Evolutionary conservation across 768 basidiomycete genomes (phyloP), one percentile per base, ranked within the genome.

Genomic region (Kwoniella heveanensis): DNA sequence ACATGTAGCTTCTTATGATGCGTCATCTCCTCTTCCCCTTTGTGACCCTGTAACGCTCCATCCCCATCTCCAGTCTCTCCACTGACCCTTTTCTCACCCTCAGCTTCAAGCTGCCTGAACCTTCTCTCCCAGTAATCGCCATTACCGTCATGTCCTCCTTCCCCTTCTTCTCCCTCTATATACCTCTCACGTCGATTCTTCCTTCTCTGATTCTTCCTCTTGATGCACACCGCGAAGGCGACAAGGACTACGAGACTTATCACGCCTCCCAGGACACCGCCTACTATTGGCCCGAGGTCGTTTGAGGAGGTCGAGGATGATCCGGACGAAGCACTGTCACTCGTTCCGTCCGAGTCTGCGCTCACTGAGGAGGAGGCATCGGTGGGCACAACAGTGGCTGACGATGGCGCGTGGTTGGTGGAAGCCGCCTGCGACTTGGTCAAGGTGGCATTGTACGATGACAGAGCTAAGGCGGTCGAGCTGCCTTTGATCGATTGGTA

Each of bases 71-170:
- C 39, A 17, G 19, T 24, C 25, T 66, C 68, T 19, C 46, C 63
- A 27, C 13, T 46, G n/a, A 47, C 53, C 47, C 39, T 44, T 26
- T 53, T 56, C 19, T 21, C 61, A 21, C 17, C 53, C 21, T 60
- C 62, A 32, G 51, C 60, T 51, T 72, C 70, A 2, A 72, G 52
- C 49, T 69, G 39, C 44, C 68, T 66, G 57, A 72, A 72, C 26
- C 65, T 60, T 48, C 56, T 67, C 48, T 69, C 70, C 70, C 70
- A 72, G 46, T 61, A 72, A 68, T 68, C 69, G 17, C 61, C 44
- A 5, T 32, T 32, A n/a, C n/a, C n/a, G n/a, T n/a, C n/a, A n/a
- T n/a, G n/a, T 22, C 15, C 36, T 17, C n/a, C 24, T 37, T 39
- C n/a, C 26, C 36, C 51, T 17, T 46, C 36, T 19, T 47, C 39